Conservation (phyloP, 2,329 filamentous ascomycete genomes). For the Blastomyces emzantsi region DNA sequence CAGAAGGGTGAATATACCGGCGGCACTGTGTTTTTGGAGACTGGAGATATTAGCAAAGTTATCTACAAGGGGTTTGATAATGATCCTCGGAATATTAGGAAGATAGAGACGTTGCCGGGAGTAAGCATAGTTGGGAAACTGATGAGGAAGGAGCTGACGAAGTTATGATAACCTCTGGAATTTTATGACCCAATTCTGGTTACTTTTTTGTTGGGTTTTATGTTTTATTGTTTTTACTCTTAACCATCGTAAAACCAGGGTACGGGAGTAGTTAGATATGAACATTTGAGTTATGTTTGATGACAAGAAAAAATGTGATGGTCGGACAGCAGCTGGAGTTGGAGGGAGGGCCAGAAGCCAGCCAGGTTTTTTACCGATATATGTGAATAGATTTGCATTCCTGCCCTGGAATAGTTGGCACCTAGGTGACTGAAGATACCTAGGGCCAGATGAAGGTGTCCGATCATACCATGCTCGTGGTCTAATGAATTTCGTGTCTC, state of each 20-base stretch:
- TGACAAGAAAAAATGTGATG: no score
- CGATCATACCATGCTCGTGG: background rate
- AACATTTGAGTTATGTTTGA: no score
- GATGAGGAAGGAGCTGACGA: background rate
- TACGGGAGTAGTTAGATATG: no score
- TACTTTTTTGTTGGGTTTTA: background rate
- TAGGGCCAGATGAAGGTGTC: background rate
- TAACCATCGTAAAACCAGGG: no score
- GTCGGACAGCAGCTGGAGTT: no score
- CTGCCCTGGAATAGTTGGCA: background rate
- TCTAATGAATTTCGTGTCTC: background rate
- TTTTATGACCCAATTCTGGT: background rate
- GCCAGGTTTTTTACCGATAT: no score
- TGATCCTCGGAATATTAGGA: background rate
- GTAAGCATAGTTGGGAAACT: background rate
- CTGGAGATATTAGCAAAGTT: background rate
- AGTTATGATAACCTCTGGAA: background rate
- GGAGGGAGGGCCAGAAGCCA: no score
- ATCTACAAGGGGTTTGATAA: constrained; percentile 5
- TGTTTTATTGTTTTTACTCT: background rate
- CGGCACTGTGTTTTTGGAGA: constrained; percentile 16
- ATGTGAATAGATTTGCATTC: background rate
- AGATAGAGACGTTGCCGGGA: background rate
- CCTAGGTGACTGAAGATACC: background rate
- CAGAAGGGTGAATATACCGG: constrained; percentile 18